These are phyloP conservation scores for Rhododendron ferrugineum DNA, from an alignment of 148 eudicot genomes.

Conservation along the genomic window DNA sequence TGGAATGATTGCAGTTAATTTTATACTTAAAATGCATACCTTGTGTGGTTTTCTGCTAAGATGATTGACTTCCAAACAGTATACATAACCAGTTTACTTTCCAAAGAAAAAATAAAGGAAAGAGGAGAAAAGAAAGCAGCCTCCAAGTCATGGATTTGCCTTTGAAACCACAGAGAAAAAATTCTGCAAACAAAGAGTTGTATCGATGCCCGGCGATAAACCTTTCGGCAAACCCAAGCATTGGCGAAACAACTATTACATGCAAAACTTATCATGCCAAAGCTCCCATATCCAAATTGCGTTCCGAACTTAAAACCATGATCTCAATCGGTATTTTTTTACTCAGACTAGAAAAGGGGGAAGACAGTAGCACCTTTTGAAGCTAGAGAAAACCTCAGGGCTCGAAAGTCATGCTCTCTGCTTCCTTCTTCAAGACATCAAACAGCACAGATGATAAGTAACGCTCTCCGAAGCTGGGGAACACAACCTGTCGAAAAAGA, in stretches of 20 bases:
- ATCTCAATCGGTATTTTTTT: too few species aligned
- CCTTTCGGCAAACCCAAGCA: background rate
- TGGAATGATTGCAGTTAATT: background rate
- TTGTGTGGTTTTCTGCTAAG: background rate
- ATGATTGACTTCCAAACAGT: background rate
- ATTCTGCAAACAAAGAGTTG: background rate
- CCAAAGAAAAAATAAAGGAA: background rate
- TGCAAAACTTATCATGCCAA: background rate
- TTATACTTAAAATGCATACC: background rate
- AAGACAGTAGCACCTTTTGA: background rate
- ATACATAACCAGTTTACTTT: background rate
- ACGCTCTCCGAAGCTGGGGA: slow-evolving; percentile 86
- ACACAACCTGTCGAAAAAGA: slow-evolving; percentile 40
- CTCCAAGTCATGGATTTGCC: background rate
- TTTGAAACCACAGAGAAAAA: background rate
- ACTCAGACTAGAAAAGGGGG: background rate
- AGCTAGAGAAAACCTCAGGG: background rate
- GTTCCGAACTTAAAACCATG: background rate
- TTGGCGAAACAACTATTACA: background rate
- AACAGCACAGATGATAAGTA: slow-evolving; percentile 63
- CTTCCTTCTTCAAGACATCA: slow-evolving; percentile 62
- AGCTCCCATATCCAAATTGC: background rate
- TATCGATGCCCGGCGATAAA: background rate
- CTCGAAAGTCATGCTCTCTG: slow-evolving; percentile 27
- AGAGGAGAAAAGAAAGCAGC: background rate